A percentile compares a stretch with the other conserved stretches of the same genome.
These are phyloP conservation scores for Coemansia sp. DNA, from an alignment of 192 early-diverging fungal species.

Conservation along the genomic window DNA sequence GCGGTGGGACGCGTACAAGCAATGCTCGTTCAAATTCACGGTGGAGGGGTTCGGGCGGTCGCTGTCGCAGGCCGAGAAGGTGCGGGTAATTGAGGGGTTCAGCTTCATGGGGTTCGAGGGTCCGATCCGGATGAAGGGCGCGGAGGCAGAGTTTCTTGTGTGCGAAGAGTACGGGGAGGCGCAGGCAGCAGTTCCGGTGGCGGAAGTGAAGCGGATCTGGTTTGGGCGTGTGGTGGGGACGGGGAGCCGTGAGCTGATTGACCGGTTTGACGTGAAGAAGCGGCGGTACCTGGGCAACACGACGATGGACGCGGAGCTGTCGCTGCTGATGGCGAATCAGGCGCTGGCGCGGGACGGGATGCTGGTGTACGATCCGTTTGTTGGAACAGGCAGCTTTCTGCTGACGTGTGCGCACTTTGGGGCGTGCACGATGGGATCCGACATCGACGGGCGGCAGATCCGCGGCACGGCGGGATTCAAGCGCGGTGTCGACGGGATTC, in stretches of 20 bases:
- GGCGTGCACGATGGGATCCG: slow-evolving; percentile 84
- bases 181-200: slow-evolving; percentile 6
- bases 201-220: slow-evolving; percentile 52
- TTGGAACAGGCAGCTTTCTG: slow-evolving; percentile 92
- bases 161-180: slow-evolving; percentile 77
- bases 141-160: slow-evolving; percentile 71
- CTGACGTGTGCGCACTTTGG: slow-evolving; percentile 95
- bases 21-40: slow-evolving; percentile 69
- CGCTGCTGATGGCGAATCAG: slow-evolving; percentile 94
- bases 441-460: slow-evolving; percentile 98
- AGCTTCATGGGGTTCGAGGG: slow-evolving; percentile 80
- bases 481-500: slow-evolving; percentile 53
- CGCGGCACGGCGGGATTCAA: slow-evolving; percentile 67
- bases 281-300: slow-evolving; percentile 93
- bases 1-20: slow-evolving; percentile 55
- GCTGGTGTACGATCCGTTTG: slow-evolving; percentile 94
- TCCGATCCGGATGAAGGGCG: slow-evolving; percentile 76
- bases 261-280: slow-evolving; percentile 94
- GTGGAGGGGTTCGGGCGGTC: slow-evolving; percentile 77
- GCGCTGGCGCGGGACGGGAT: slow-evolving; percentile 73
- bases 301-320: slow-evolving; percentile 97
- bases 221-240: slow-evolving; percentile 70
- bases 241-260: slow-evolving; percentile 66
- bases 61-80: slow-evolving; percentile 68
- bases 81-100: slow-evolving; percentile 79